Evolutionary conservation across 805 yeast genomes (phyloP), one percentile per base, ranked within the genome.

Genomic region (Metschnikowia gruessii): DNA sequence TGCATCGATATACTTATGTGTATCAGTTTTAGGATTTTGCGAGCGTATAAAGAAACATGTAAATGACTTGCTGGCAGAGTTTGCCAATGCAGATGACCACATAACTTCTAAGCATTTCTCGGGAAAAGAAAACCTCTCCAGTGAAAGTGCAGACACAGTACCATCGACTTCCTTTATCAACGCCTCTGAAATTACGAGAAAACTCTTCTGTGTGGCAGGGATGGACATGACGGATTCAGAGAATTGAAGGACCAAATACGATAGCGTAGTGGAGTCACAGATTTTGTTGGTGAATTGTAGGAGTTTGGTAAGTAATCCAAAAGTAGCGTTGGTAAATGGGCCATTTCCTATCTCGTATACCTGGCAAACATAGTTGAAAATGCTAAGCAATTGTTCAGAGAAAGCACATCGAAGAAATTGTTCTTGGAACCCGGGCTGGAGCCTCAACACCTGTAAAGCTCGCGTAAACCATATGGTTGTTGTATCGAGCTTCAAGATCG

Each of bases 291-390:
- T 66, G 34, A 81, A 67, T 1, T 56, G 50, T 10, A 83, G 60
- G 41, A 83, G 57, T 54, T 83, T 87, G 2, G 61, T 44, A 40
- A 88, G 76, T 38, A 89, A 58, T 28, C 81, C 86, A 45, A 72
- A 76, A 43, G 87, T 61, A 0, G 95, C 83, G 57, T 85, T 87
- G 5, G 84, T 80, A 22, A 87, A 62, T 0, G 95, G 82, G 2
- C 86, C 80, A 4, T 85, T 82, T 1, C 87, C 77, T 42, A 83
- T 87, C 43, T 79, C 80, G 82, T 90, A 82, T 60, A 78, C 82
- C 53, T 82, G 90, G 32, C 83, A 64, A 12, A 85, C 74, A 60
- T 77, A 85, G 19, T 69, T 69, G 56, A 79, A 79, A 1, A 81
- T 45, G 21, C 46, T 52, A 22, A 63, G 60, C 5, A 73, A 55